These are phyloP conservation scores for Phytophthora sojae DNA, from an alignment of 352 stramenopile species.

Conservation along the genomic window DNA sequence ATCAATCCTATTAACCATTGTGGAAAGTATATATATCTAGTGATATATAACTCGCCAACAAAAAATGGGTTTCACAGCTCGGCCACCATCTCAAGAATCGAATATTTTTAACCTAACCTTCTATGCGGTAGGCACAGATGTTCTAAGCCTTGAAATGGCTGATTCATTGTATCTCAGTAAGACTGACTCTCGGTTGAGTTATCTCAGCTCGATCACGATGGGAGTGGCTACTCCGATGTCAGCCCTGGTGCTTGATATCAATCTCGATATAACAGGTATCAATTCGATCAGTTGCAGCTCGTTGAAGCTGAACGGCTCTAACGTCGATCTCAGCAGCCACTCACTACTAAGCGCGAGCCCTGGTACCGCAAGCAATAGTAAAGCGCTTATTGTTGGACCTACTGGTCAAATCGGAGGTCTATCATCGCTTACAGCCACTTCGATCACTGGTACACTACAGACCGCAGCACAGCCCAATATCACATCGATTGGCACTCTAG, in stretches of 20 bases:
- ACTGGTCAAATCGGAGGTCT: not conserved
- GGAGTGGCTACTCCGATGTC: not conserved
- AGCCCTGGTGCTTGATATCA: not conserved
- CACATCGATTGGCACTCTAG: no score
- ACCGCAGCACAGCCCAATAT: no score
- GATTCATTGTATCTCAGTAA: not conserved
- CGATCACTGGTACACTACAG: no score
- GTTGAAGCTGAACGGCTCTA: not conserved
- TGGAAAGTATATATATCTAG: not conserved
- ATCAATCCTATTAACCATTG: not conserved
- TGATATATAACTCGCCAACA: not conserved
- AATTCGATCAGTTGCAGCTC: not conserved
- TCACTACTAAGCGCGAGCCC: not conserved
- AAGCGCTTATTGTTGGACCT: not conserved
- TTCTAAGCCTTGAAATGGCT: not conserved
- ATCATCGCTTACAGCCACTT: not conserved
- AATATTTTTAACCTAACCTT: not conserved
- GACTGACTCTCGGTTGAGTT: constrained; percentile 3
- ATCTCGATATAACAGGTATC: not conserved
- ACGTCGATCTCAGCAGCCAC: not conserved
- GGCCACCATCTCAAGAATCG: no score
- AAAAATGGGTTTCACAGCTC: not conserved
- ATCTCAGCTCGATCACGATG: constrained; percentile 1
- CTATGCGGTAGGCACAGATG: not conserved
- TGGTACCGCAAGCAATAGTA: not conserved